Conservation (phyloP, 2,329 filamentous ascomycete genomes). For the Podosphaera xanthii region DNA sequence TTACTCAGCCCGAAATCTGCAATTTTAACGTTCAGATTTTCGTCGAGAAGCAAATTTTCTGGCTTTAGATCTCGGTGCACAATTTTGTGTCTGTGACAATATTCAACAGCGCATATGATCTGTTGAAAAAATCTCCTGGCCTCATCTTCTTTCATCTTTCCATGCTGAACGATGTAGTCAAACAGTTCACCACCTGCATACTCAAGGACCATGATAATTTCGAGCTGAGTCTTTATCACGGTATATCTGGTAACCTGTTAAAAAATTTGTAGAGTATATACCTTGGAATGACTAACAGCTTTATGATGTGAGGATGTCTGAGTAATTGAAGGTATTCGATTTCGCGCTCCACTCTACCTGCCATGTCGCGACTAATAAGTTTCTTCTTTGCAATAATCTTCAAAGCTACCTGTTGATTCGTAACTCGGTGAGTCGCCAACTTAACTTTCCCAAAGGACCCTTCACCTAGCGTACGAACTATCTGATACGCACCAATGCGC, state of each 20-base stretch:
- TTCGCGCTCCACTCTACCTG: constrained; percentile 86
- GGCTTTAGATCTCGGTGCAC: constrained; percentile 95
- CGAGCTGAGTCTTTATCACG: constrained; percentile 78
- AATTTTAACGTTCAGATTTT: constrained; percentile 95
- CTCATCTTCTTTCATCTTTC: constrained; percentile 71
- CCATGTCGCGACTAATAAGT: constrained; percentile 92
- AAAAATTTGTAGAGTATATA: background rate
- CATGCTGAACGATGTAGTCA: constrained; percentile 91
- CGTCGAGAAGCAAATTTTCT: constrained; percentile 86
- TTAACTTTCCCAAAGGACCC: constrained; percentile 98
- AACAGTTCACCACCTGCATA: constrained; percentile 93
- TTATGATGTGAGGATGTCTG: constrained; percentile 95
- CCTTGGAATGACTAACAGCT: constrained; percentile 39
- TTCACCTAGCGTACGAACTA: constrained; percentile 77
- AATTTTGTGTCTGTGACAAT: constrained; percentile 97
- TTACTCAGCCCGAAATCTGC: constrained; percentile 97
- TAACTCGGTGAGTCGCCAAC: constrained; percentile 77
- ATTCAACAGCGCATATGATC: constrained; percentile 95
- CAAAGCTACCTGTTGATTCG: constrained; percentile 82
- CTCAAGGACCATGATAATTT: constrained; percentile 98
- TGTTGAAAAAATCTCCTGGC: constrained; percentile 98
- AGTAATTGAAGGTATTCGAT: constrained; percentile 94
- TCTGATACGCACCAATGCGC: constrained; percentile 76
- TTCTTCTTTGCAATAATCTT: constrained; percentile 97
- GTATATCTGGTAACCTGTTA: constrained; percentile 41